phyloP scores from a whole-genome alignment of 2,329 filamentous ascomycete species.

The Colletotrichum horii region DNA sequence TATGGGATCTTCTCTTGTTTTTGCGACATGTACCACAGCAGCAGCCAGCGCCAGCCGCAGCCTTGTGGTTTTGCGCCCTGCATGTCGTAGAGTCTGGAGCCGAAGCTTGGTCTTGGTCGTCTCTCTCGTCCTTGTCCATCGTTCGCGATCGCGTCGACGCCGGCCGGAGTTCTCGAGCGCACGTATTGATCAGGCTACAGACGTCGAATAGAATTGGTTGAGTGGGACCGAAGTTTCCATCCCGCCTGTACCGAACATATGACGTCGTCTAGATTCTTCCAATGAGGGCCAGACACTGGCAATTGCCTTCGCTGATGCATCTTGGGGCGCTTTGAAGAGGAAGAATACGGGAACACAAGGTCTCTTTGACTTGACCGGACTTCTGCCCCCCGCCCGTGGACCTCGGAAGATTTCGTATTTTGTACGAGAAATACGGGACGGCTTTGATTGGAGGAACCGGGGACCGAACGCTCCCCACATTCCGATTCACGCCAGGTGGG shows the following conservation, averaged over 20 bases:
- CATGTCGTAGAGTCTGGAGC: neutral
- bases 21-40: conserved; percentile 8
- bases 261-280: neutral
- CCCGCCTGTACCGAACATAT: neutral
- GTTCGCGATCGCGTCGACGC: neutral
- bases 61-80: neutral
- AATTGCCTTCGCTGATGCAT: neutral
- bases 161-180: neutral
- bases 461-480: neutral
- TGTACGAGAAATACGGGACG: neutral
- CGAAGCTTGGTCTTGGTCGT: neutral
- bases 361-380: neutral
- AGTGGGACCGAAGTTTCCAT: neutral
- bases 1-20: conserved; percentile 13
- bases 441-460: neutral
- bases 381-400: neutral
- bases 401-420: neutral
- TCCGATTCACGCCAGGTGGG: neutral
- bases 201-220: neutral
- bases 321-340: neutral
- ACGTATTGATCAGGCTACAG: neutral
- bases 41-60: neutral
- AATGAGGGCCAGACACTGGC: neutral
- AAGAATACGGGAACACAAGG: neutral
- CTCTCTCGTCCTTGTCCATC: neutral